Conservation (phyloP, 345 rosid species). For the Eucalyptus lansdowneana region DNA sequence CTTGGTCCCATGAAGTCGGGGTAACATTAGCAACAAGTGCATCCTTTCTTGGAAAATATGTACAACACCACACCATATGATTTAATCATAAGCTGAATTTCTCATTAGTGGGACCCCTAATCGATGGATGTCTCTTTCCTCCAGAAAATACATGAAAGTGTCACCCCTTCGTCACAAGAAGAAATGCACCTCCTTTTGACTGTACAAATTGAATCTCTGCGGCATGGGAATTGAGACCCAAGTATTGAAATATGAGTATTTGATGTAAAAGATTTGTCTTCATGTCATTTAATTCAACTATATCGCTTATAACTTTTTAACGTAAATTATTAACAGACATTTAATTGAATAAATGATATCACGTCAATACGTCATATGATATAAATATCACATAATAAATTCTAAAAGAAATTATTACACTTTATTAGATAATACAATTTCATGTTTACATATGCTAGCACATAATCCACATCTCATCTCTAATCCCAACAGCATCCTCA, state of each 20-base stretch:
- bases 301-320: background rate
- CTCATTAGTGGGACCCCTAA: background rate
- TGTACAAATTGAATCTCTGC: rapidly evolving
- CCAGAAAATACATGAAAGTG: background rate
- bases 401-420: background rate
- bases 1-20: background rate
- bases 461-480: background rate
- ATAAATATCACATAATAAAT: background rate
- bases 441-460: background rate
- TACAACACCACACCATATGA: background rate
- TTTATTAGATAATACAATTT: background rate
- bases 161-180: background rate
- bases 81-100: background rate
- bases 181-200: background rate
- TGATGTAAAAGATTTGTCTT: background rate
- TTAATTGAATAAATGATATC: background rate
- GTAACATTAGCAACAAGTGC: background rate
- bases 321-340: background rate
- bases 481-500: background rate
- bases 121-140: background rate
- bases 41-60: background rate
- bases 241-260: background rate
- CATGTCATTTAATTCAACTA: background rate
- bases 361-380: background rate
- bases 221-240: background rate